Evolutionary conservation across 73 alveolate species (phyloP), one percentile per base, ranked within the genome.

Genomic region (Symbiodinium natans): DNA sequence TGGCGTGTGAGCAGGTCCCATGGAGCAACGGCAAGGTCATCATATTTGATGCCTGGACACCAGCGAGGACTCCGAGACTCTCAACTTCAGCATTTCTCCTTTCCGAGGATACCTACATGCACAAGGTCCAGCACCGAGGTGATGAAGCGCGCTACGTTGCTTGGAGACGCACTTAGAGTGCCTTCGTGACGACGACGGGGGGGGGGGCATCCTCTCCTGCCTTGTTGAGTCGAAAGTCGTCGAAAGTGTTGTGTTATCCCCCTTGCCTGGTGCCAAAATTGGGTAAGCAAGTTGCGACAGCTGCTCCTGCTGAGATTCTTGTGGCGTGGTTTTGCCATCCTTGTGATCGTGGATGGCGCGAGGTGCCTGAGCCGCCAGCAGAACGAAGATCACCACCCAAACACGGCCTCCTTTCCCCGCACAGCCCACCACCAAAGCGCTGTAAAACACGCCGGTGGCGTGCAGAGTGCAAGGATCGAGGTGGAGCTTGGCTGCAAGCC

Each of bases 271-370:
- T 43, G 56, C 56, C 21, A 27, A 52, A 25, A 48, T 48, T n/a
- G n/a, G n/a, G n/a, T n/a, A n/a, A n/a, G n/a, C n/a, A n/a, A n/a
- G n/a, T n/a, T n/a, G n/a, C n/a, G n/a, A n/a, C n/a, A n/a, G n/a
- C n/a, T n/a, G n/a, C n/a, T n/a, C 59, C 59, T 6, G 13, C 43
- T 23, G 21, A 86, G 93, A 77, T 86, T 34, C 41, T 86, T 83
- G 93, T 86, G 19, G 93, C 93, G 2, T 86, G 93, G 93, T 86
- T 86, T n/a, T 86, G 93, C 31, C 93, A 86, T 34, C 93, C 93
- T 36, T 86, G 93, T 27, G 93, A 86, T 71, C 63, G 29, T 13
- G 93, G 93, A 21, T 86, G 93, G 93, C 73, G 93, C 63, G 38
- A 85, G 80, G 93, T 33, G 59, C 21, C 82, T 15, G 54, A 31